phyloP scores from a whole-genome alignment of 495 filamentous ascomycete species.

The Annulohypoxylon bovei region DNA sequence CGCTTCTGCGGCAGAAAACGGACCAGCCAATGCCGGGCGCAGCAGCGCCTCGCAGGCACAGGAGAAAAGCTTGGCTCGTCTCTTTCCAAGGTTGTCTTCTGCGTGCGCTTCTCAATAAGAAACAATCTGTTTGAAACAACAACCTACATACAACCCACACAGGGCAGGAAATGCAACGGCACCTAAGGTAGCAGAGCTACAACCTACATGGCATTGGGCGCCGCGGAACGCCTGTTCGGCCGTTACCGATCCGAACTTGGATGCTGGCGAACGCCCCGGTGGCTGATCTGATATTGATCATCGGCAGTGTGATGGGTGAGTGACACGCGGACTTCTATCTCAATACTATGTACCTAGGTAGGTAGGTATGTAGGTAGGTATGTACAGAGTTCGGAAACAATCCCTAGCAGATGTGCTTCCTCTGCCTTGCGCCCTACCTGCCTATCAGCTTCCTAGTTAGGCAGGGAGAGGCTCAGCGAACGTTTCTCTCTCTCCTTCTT shows the following conservation, averaged over 20 bases:
- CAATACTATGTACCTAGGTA: background rate
- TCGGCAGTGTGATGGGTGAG: background rate
- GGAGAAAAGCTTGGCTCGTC: constrained; percentile 23
- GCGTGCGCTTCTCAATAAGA: constrained; percentile 25
- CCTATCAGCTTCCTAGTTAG: background rate
- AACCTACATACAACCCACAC: constrained; percentile 6
- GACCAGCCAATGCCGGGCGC: constrained; percentile 16
- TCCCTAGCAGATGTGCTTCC: background rate
- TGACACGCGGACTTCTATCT: background rate
- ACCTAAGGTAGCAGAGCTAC: background rate
- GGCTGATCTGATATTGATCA: constrained; percentile 19
- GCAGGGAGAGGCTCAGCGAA: background rate
- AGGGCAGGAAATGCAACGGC: background rate
- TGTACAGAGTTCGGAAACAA: background rate
- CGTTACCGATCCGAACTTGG: constrained; percentile 21
- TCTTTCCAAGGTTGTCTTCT: background rate
- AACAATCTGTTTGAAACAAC: constrained; percentile 35
- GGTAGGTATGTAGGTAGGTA: background rate
- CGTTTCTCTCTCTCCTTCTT: background rate
- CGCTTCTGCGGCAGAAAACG: constrained; percentile 21
- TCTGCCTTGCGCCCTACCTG: background rate
- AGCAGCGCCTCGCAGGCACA: constrained; percentile 25
- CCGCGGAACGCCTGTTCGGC: constrained; percentile 7
- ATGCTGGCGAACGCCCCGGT: background rate
- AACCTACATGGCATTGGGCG: background rate